A percentile compares a stretch with the other conserved stretches of the same genome.
phyloP scores from a whole-genome alignment of 2,329 filamentous ascomycete species.

The Colletotrichum gigasporum region DNA sequence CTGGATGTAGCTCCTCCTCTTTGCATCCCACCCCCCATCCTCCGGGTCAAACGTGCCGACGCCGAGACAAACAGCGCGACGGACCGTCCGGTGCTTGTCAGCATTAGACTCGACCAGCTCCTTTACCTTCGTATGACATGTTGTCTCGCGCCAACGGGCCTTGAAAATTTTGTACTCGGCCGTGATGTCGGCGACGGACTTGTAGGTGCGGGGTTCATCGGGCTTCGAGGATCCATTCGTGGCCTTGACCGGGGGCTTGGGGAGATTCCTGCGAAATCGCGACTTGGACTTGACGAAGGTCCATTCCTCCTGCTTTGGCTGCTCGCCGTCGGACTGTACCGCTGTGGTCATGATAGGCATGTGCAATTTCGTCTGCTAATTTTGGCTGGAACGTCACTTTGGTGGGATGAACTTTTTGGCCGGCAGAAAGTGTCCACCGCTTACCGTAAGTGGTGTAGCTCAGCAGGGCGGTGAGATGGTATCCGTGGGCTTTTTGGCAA shows the following conservation, averaged over 20 bases:
- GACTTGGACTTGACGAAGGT: conserved; percentile 34
- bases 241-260: not conserved
- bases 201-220: conserved; percentile 19
- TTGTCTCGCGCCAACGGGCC: conserved; percentile 39
- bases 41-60: conserved; percentile 63
- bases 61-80: conserved; percentile 62
- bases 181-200: conserved; percentile 38
- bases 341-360: conserved; percentile 17
- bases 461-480: conserved; percentile 13
- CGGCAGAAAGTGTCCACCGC: conserved; percentile 28
- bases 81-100: conserved; percentile 36
- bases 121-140: conserved; percentile 42
- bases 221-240: not conserved
- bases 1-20: conserved; percentile 59
- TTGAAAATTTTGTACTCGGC: conserved; percentile 40
- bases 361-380: not conserved
- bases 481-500: fast-evolving
- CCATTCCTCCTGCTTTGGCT: conserved; percentile 34
- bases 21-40: conserved; percentile 55
- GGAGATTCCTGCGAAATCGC: conserved; percentile 16
- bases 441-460: not conserved
- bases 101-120: conserved; percentile 42
- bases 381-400: not conserved
- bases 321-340: not conserved
- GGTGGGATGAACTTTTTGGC: conserved; percentile 26